Base-by-base conservation (phyloP, 2,329 filamentous ascomycete genomes). In the Colletotrichum sp. region DNA sequence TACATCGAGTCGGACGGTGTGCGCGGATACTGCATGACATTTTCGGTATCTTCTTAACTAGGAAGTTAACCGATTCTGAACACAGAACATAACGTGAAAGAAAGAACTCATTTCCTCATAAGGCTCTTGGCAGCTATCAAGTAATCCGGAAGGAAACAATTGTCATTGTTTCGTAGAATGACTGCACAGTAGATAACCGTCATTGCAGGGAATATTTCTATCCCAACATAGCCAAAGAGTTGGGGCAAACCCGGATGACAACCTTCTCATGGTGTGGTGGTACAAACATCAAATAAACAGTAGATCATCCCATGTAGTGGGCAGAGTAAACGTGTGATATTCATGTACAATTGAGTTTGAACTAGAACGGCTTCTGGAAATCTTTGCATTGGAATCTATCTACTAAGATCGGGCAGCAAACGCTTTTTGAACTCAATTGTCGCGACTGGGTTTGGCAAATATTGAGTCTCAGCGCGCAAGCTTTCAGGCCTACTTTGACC, bases 401-500 rank as follows among this genome's bases (percentile, higher is more conserved):
- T 8, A 52, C 43, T 22, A 13, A 52, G 43, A 7, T 52, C 10
- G 43, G 43, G 43, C 43, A 52, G 43, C 28, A 10, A 15, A 22
- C 67, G 48, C 7, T 22, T 60, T 34, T 60, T 70, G 36, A 70
- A 70, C 56, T 52, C 58, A 12, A 70, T 43, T 3, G 56, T 62
- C n/a, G 56, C 67, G 15, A 22, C 27, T 12, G 67, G 67, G 58
- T 64, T 34, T 16, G 67, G 56, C 36, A 70, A 34, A 28, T 52
- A 52, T n/a, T 70, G 67, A 12, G 67, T 70, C 28, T 70, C 67
- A 25, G 28, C 56, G 15, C 56, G 34, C 36, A 64, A 28, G 27
- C 67, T 70, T 15, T 48, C 25, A 30, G 67, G 67, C 8, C 34
- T 34, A 27, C 12, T 52, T 34, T 62, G 58, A 18, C 56, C 65